Evolutionary conservation across 768 basidiomycete species (phyloP).

Genomic region (Leucosporidium creatinivorum): DNA sequence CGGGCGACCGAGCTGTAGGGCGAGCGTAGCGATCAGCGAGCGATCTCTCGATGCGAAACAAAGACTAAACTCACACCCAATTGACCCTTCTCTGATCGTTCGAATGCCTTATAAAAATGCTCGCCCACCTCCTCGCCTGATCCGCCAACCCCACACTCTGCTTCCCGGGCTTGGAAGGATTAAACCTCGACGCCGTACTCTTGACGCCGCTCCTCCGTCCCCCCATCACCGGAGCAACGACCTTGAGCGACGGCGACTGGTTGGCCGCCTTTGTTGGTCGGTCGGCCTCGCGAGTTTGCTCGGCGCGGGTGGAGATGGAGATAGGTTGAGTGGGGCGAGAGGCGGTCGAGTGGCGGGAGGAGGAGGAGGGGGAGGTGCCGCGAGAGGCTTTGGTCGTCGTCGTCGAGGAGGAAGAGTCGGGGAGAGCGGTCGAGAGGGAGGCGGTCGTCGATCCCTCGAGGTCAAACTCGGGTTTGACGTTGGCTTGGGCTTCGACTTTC

Average conservation of each 20-base stretch:
- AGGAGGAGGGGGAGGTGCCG: neutral
- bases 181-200: slow-evolving; percentile 10
- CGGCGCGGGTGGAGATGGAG: slow-evolving; percentile 12
- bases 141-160: slow-evolving; percentile 29
- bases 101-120: slow-evolving; percentile 59
- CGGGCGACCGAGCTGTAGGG: slow-evolving; percentile 24
- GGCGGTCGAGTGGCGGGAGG: neutral
- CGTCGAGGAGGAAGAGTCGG: neutral
- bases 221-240: neutral
- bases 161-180: slow-evolving; percentile 32
- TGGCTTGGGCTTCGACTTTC: slow-evolving; percentile 21
- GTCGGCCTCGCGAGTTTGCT: neutral
- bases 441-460: slow-evolving; percentile 2
- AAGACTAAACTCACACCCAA: slow-evolving; percentile 62
- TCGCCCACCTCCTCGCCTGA: slow-evolving; percentile 76
- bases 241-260: neutral
- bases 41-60: neutral
- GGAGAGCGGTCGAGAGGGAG: neutral
- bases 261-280: neutral
- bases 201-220: neutral
- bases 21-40: neutral
- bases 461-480: slow-evolving; percentile 9
- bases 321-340: slow-evolving; percentile 16
- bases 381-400: neutral
- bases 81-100: slow-evolving; percentile 76